Percentiles rank a stretch among this genome's conserved stretches.
These are phyloP conservation scores for Clavariopsis aquatica DNA, from an alignment of 495 filamentous ascomycete species.

Conservation along the genomic window DNA sequence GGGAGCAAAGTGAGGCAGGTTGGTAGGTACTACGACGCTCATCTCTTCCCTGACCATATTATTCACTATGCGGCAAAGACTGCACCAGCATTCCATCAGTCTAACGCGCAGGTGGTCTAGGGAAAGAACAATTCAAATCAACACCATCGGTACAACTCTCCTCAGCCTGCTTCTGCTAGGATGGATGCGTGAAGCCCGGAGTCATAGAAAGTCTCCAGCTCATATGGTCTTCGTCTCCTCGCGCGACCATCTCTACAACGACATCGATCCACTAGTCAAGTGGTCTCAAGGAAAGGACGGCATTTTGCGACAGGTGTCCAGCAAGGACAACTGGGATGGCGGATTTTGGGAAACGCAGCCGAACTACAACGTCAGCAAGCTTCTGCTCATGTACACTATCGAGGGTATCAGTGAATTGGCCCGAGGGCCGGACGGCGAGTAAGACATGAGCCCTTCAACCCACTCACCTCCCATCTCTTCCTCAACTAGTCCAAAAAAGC, in stretches of 20 bases:
- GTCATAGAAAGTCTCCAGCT: not conserved
- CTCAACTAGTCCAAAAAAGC: not conserved
- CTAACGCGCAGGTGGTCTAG: slow-evolving; percentile 10
- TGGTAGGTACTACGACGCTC: slow-evolving; percentile 1
- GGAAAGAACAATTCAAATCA: slow-evolving; percentile 8
- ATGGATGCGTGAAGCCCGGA: slow-evolving; percentile 18
- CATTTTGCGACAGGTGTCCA: slow-evolving; percentile 19
- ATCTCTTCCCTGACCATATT: not conserved
- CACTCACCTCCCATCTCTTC: slow-evolving; percentile 3
- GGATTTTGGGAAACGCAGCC: slow-evolving; percentile 9
- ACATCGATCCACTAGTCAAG: slow-evolving; percentile 4
- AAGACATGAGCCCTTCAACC: slow-evolving; percentile 9
- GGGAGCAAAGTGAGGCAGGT: slow-evolving; percentile 5
- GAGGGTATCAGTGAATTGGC: slow-evolving; percentile 7
- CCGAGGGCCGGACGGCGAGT: slow-evolving; percentile 14
- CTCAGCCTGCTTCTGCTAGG: slow-evolving; percentile 11
- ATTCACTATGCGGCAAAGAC: not conserved
- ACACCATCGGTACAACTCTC: slow-evolving; percentile 7
- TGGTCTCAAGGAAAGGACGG: slow-evolving; percentile 14
- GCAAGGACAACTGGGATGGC: slow-evolving; percentile 12
- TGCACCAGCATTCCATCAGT: not conserved
- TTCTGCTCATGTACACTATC: slow-evolving; percentile 13
- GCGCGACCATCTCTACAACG: slow-evolving; percentile 12
- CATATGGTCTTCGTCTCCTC: slow-evolving; percentile 13
- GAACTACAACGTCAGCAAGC: slow-evolving; percentile 10